Conservation (phyloP, 2,329 filamentous ascomycete genomes). For the Cryphonectria japonica region DNA sequence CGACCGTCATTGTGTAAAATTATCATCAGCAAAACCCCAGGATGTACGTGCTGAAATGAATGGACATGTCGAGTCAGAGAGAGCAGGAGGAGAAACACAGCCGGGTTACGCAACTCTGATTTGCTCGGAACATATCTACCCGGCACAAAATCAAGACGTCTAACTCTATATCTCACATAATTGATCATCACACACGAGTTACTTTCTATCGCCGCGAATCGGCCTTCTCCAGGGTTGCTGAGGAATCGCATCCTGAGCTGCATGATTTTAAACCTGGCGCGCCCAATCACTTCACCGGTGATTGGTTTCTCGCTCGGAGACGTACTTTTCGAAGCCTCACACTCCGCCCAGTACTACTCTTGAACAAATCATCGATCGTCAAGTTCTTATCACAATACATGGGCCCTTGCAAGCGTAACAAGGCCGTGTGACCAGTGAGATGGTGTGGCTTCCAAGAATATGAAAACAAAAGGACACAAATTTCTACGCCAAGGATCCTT, state of each 20-base stretch:
- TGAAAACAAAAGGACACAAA: background rate
- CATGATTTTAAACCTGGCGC: background rate
- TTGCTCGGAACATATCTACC: background rate
- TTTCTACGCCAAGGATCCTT: background rate
- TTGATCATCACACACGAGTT: background rate
- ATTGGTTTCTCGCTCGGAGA: background rate
- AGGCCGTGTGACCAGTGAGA: background rate
- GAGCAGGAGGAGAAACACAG: background rate
- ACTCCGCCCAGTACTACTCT: background rate
- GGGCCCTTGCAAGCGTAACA: background rate
- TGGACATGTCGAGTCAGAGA: background rate
- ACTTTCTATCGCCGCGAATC: background rate
- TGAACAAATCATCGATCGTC: background rate
- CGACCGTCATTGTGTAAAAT: background rate
- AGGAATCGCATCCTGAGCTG: background rate
- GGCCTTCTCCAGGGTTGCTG: background rate
- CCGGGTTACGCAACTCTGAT: background rate
- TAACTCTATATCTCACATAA: background rate
- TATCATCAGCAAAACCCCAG: background rate
- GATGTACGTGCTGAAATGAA: background rate
- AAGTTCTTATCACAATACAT: background rate
- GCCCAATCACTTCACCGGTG: background rate
- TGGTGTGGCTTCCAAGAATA: background rate
- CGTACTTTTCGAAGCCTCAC: background rate
- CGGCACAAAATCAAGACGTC: background rate